Conservation (phyloP, 2,329 filamentous ascomycete genomes). For the Drechslerella dactyloides region DNA sequence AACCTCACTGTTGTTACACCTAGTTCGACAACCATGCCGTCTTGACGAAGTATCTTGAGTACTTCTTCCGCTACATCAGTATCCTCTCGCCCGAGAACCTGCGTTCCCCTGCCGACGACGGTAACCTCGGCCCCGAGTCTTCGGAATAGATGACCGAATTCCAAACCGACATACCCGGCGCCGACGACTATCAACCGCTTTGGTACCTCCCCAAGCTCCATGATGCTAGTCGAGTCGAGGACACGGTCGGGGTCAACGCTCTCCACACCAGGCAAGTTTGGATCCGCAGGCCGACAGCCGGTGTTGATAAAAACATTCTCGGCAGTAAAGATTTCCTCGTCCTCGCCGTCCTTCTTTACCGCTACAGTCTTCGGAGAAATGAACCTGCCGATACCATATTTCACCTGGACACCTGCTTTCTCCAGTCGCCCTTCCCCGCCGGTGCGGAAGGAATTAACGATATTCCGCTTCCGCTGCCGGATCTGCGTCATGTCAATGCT, state of each 20-base stretch:
- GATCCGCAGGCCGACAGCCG: slow-evolving; percentile 60
- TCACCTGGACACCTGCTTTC: slow-evolving; percentile 60
- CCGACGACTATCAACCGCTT: slow-evolving; percentile 63
- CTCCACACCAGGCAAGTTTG: slow-evolving; percentile 58
- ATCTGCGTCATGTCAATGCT: slow-evolving; percentile 62
- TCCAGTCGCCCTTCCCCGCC: slow-evolving; percentile 61
- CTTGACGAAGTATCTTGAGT: slow-evolving; percentile 60
- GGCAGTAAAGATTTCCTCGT: slow-evolving; percentile 57
- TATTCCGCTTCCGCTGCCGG: slow-evolving; percentile 64
- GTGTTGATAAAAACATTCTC: slow-evolving; percentile 62
- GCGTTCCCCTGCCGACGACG: slow-evolving; percentile 60
- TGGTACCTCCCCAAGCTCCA: slow-evolving; percentile 62
- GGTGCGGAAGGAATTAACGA: slow-evolving; percentile 62
- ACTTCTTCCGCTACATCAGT: slow-evolving; percentile 61
- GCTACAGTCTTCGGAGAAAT: slow-evolving; percentile 58
- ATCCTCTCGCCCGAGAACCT: slow-evolving; percentile 61
- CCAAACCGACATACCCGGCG: slow-evolving; percentile 64
- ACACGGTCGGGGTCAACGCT: slow-evolving; percentile 57
- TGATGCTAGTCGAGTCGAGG: slow-evolving; percentile 62
- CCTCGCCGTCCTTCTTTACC: slow-evolving; percentile 56
- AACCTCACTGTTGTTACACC: slow-evolving; percentile 25
- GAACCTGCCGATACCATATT: slow-evolving; percentile 62
- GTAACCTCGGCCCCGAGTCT: slow-evolving; percentile 63
- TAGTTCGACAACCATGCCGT: slow-evolving; percentile 56
- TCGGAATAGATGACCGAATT: slow-evolving; percentile 64